Percentiles rank a stretch among this genome's conserved stretches.
Conservation (phyloP, 257 asterid genomes). For the Perilla frutescens region DNA sequence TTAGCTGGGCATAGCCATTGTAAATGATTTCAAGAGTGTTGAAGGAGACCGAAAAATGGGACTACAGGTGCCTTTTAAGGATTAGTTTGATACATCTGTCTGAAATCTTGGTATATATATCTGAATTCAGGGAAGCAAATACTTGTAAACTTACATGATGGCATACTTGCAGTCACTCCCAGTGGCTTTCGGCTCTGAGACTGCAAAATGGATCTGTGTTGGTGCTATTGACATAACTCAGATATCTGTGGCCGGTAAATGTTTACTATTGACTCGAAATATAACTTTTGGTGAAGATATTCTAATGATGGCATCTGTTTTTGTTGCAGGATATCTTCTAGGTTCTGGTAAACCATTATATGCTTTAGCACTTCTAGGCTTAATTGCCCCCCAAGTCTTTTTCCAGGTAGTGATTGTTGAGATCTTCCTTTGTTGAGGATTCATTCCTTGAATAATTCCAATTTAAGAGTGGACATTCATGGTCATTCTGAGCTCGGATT, state of each 20-base stretch:
- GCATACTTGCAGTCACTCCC: conserved; percentile 78
- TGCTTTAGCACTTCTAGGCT: conserved; percentile 83
- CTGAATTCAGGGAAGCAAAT: conserved; percentile 17
- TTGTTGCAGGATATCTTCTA: conserved; percentile 83
- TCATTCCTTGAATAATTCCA: neutral
- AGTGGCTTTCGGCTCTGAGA: conserved; percentile 92
- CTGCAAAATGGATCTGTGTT: conserved; percentile 99
- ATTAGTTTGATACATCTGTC: conserved; percentile 13
- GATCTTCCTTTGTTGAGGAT: conserved; percentile 6
- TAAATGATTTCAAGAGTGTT: conserved; percentile 92
- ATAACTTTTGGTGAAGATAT: conserved; percentile 1
- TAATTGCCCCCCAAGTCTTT: conserved; percentile 85
- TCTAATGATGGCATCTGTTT: conserved; percentile 11
- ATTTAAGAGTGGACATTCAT: neutral
- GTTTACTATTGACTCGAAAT: neutral
- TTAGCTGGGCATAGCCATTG: conserved; percentile 95
- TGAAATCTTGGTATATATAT: conserved; percentile 9
- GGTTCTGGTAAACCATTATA: conserved; percentile 87
- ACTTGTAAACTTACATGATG: conserved; percentile 21
- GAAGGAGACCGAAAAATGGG: conserved; percentile 97
- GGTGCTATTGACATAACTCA: conserved; percentile 98
- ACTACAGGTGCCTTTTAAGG: conserved; percentile 67
- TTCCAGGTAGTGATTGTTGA: conserved; percentile 73
- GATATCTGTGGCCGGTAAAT: conserved; percentile 87
- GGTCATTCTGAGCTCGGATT: neutral